Conservation (phyloP, 768 basidiomycete species). For the Xerocomellus intermedius region DNA sequence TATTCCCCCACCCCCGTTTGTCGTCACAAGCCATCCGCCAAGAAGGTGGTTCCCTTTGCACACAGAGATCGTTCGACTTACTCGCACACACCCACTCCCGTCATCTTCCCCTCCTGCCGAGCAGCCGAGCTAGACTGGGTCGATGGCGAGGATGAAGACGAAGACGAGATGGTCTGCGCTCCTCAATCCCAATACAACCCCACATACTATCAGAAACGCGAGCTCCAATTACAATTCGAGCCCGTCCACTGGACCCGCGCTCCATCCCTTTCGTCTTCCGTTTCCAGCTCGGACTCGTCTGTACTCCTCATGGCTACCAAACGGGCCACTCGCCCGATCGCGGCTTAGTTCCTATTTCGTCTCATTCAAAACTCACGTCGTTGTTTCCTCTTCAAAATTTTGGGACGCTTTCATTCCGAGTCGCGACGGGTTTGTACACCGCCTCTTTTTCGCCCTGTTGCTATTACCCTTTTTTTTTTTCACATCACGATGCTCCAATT, state of each 20-base stretch:
- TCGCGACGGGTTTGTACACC: slow-evolving; percentile 18
- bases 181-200: slow-evolving; percentile 23
- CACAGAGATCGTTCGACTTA: slow-evolving; percentile 20
- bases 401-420: slow-evolving; percentile 22
- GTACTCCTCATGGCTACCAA: slow-evolving; percentile 33
- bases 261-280: slow-evolving; percentile 18
- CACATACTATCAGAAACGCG: slow-evolving; percentile 14
- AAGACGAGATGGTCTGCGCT: slow-evolving; percentile 19
- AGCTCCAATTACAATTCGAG: slow-evolving; percentile 4
- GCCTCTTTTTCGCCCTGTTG: slow-evolving; percentile 6
- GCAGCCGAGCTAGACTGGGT: slow-evolving; percentile 30
- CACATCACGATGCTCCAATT: slow-evolving; percentile 16
- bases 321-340: slow-evolving; percentile 9
- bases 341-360: slow-evolving; percentile 12
- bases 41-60: neutral
- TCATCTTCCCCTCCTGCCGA: slow-evolving; percentile 34
- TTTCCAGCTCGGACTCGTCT: slow-evolving; percentile 28
- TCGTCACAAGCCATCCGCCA: slow-evolving; percentile 14
- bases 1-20: slow-evolving; percentile 10
- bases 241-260: slow-evolving; percentile 19
- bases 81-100: slow-evolving; percentile 32
- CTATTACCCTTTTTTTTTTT: slow-evolving; percentile 1
- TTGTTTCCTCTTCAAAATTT: slow-evolving; percentile 7
- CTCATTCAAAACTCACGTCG: neutral
- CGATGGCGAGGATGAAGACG: slow-evolving; percentile 21